Evolutionary conservation across 2,329 filamentous ascomycete genomes (phyloP).

Genomic region (Aspergillus sp.): DNA sequence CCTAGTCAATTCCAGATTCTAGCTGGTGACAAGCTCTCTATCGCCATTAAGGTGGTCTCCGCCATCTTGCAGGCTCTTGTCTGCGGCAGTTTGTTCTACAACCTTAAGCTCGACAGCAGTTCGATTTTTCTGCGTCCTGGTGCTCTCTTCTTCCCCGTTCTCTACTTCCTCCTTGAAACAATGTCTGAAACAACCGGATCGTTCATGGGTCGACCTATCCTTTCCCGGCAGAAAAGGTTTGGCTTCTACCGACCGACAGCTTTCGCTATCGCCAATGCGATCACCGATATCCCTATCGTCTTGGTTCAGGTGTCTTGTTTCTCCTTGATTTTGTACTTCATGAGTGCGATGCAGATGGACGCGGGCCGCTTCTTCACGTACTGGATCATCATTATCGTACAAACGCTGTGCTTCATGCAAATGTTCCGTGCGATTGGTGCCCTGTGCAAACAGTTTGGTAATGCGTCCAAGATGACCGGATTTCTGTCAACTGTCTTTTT

Average conservation of each 20-base stretch:
- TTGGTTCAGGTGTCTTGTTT: constrained; percentile 59
- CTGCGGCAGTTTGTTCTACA: constrained; percentile 53
- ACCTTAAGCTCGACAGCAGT: constrained; percentile 51
- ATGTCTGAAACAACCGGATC: constrained; percentile 61
- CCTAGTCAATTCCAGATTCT: constrained; percentile 54
- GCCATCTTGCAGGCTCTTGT: constrained; percentile 43
- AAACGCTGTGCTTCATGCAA: constrained; percentile 54
- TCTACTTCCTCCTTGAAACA: constrained; percentile 63
- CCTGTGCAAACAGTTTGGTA: constrained; percentile 48
- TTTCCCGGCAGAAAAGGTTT: constrained; percentile 68
- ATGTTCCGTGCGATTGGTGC: constrained; percentile 53
- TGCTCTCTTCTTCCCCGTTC: constrained; percentile 60
- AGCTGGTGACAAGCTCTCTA: constrained; percentile 53
- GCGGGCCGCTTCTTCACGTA: constrained; percentile 63
- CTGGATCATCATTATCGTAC: constrained; percentile 54
- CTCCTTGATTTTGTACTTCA: constrained; percentile 62
- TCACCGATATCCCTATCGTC: constrained; percentile 58
- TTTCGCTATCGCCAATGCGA: constrained; percentile 58
- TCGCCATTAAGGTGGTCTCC: constrained; percentile 49
- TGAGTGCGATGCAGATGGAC: constrained; percentile 55
- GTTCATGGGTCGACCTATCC: constrained; percentile 64
- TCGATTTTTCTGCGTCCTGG: constrained; percentile 61
- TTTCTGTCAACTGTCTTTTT: constrained; percentile 47
- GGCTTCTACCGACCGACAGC: constrained; percentile 65
- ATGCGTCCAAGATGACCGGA: constrained; percentile 50